Percentiles rank a stretch among this genome's conserved stretches.
phyloP scores from a whole-genome alignment of 305 asterid genomes.

The Fraxinus xanthoxyloides region DNA sequence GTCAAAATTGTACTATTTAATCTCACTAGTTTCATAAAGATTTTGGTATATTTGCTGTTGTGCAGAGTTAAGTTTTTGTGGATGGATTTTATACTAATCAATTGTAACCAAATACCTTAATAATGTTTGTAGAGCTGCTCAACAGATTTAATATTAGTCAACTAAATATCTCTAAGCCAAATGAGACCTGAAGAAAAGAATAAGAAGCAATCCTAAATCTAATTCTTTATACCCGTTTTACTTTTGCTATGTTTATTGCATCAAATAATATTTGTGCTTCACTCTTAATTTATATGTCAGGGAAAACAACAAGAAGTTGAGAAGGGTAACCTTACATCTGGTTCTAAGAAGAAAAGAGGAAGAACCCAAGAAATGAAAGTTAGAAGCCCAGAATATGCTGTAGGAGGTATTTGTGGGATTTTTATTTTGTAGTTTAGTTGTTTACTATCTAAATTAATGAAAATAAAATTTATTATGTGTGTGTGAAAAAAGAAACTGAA shows the following conservation, averaged over 20 bases:
- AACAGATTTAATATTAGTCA: neutral
- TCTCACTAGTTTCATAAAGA: neutral
- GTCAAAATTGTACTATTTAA: neutral
- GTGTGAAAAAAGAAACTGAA: slow-evolving; percentile 26
- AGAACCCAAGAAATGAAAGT: slow-evolving; percentile 23
- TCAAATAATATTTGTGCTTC: neutral
- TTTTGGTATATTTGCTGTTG: neutral
- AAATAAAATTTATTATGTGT: neutral
- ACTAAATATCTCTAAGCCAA: neutral
- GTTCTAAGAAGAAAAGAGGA: slow-evolving; percentile 27
- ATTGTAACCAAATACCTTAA: neutral
- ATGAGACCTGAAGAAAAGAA: neutral
- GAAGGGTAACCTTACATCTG: slow-evolving; percentile 1
- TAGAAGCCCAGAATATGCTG: slow-evolving; percentile 25
- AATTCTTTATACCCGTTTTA: neutral
- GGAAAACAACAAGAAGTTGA: slow-evolving; percentile 40
- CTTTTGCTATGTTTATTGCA: neutral
- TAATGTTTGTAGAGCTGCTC: neutral
- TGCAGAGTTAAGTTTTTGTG: neutral
- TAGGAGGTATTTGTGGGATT: slow-evolving; percentile 28
- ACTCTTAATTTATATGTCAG: slow-evolving; percentile 9
- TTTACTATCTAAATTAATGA: neutral
- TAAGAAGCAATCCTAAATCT: neutral
- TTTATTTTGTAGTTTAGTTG: neutral
- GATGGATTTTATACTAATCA: neutral